Conservation (phyloP, 768 basidiomycete genomes). For the Cystofilobasidium ferigula region DNA sequence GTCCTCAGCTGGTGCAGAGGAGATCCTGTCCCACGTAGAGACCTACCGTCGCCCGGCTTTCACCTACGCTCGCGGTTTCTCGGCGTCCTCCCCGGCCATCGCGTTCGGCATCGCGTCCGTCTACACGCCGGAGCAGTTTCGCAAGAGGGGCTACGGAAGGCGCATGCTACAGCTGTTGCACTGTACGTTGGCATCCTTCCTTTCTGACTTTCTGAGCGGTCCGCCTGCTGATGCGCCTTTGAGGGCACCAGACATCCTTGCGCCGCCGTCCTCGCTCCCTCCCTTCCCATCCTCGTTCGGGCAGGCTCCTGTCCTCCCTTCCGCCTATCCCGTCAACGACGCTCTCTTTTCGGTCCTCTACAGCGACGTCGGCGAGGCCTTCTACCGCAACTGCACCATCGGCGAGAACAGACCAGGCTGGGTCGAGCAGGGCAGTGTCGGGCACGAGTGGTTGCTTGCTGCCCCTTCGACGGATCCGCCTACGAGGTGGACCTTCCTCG, state of each 20-base stretch:
- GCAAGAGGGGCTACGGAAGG: constrained; percentile 11
- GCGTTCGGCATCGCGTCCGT: constrained; percentile 18
- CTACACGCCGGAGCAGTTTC: not conserved
- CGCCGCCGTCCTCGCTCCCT: constrained; percentile 1
- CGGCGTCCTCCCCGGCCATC: not conserved
- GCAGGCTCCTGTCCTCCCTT: not conserved
- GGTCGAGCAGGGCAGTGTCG: constrained; percentile 8
- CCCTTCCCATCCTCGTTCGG: not conserved
- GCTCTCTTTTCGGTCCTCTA: constrained; percentile 17
- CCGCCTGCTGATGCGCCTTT: not conserved
- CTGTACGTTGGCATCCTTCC: not conserved
- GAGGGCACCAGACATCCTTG: not conserved
- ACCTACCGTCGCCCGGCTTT: constrained; percentile 15
- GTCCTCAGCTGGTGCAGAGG: not conserved
- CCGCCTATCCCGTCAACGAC: not conserved
- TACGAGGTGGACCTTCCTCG: not conserved
- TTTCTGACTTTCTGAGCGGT: not conserved
- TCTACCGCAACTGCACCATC: constrained; percentile 8
- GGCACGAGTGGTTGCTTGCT: constrained; percentile 6
- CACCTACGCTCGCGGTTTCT: not conserved
- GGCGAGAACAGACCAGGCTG: constrained; percentile 4
- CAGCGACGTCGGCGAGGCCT: constrained; percentile 17
- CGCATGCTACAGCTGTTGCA: constrained; percentile 15
- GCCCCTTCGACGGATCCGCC: not conserved
- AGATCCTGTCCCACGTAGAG: constrained; percentile 17